Conservation (phyloP, 768 basidiomycete genomes). For the Sistotremastrum suecicum region DNA sequence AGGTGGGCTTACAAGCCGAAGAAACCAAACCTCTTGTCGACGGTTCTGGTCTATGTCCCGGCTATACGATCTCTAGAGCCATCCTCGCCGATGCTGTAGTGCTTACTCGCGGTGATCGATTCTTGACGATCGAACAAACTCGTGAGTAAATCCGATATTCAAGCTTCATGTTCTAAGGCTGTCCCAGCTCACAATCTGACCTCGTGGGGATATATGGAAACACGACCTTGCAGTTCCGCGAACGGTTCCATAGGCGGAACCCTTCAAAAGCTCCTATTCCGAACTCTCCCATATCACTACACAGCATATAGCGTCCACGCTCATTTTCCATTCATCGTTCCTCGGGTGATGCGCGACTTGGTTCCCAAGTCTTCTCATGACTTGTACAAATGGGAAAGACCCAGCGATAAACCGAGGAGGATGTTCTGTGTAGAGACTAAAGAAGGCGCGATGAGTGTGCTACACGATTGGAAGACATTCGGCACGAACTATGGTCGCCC, state of each 20-base stretch:
- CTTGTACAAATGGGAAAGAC: conserved; percentile 23
- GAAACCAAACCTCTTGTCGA: conserved; percentile 53
- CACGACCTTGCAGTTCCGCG: conserved; percentile 55
- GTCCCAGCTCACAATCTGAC: conserved; percentile 72
- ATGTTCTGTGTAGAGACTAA: no score
- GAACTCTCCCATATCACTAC: conserved; percentile 58
- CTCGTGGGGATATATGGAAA: conserved; percentile 74
- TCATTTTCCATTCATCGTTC: conserved; percentile 81
- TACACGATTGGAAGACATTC: no score
- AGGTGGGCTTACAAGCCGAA: conserved; percentile 15
- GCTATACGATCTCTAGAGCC: conserved; percentile 74
- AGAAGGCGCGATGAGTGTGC: no score
- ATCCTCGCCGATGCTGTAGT: conserved; percentile 73
- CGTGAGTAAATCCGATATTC: conserved; percentile 52
- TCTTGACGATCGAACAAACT: conserved; percentile 75
- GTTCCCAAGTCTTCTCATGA: conserved; percentile 42
- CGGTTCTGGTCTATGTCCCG: conserved; percentile 77
- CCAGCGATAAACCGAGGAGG: no score
- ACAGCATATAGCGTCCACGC: conserved; percentile 59
- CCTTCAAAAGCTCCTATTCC: conserved; percentile 58
- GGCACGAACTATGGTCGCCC: no score
- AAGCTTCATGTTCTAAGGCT: conserved; percentile 41
- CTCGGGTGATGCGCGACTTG: conserved; percentile 46
- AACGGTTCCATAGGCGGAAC: conserved; percentile 42
- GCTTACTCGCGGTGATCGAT: conserved; percentile 66